Conservation (phyloP, 1,284 basidiomycete genomes). For the Bondarzewia mesenterica region DNA sequence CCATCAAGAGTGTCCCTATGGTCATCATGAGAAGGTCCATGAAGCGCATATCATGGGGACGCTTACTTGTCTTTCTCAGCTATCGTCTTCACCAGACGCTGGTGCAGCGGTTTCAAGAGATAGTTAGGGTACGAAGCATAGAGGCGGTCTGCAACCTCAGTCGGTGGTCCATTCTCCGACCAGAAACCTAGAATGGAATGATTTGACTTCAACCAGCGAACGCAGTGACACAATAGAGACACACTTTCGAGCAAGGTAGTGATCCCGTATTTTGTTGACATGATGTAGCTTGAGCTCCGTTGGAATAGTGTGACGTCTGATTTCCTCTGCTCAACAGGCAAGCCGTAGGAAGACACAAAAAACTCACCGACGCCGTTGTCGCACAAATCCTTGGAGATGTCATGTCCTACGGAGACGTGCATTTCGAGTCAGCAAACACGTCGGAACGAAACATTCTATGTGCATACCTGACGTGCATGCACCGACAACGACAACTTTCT, state of each 20-base stretch:
- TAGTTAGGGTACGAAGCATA: slow-evolving; percentile 42
- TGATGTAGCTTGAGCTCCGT: slow-evolving; percentile 53
- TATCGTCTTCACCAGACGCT: slow-evolving; percentile 38
- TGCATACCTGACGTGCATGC: slow-evolving; percentile 37
- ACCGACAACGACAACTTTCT: slow-evolving; percentile 44
- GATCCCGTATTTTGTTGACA: slow-evolving; percentile 40
- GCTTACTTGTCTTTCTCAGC: slow-evolving; percentile 21
- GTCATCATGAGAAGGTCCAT: not conserved
- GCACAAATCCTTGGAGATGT: slow-evolving; percentile 36
- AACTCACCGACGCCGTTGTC: slow-evolving; percentile 34
- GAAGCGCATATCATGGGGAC: not conserved
- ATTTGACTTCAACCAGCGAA: slow-evolving; percentile 1
- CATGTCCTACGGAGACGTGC: slow-evolving; percentile 23
- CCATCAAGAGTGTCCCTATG: slow-evolving; percentile 45
- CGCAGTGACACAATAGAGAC: slow-evolving; percentile 5
- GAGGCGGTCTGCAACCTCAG: slow-evolving; percentile 45
- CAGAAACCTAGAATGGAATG: slow-evolving; percentile 46
- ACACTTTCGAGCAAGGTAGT: slow-evolving; percentile 26
- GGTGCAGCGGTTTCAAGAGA: slow-evolving; percentile 35
- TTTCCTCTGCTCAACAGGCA: not conserved
- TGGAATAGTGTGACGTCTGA: slow-evolving; percentile 57
- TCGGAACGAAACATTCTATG: not conserved
- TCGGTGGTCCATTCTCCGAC: slow-evolving; percentile 36
- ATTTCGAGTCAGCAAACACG: not conserved
- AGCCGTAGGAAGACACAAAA: not conserved